phyloP scores from a whole-genome alignment of 139 green algal species.

The Chloropicon primus region DNA sequence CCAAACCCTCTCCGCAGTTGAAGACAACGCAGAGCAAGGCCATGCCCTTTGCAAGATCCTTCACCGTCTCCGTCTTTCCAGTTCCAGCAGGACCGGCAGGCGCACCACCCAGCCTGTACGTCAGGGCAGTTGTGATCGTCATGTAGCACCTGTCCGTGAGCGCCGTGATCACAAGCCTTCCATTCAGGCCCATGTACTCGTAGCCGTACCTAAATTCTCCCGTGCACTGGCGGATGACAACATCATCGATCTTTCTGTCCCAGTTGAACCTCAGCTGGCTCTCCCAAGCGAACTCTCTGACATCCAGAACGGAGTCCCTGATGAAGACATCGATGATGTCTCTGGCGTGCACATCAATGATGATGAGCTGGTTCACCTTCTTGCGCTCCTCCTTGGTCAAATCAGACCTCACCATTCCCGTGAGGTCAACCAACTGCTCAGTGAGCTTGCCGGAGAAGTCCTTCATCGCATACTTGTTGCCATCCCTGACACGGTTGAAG shows the following conservation, averaged over 20 bases:
- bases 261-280: constrained; percentile 71
- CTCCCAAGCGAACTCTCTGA: constrained; percentile 74
- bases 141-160: constrained; percentile 80
- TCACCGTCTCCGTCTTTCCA: constrained; percentile 63
- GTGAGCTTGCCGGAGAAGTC: constrained; percentile 52
- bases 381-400: constrained; percentile 47
- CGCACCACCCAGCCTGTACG: constrained; percentile 57
- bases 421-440: constrained; percentile 56
- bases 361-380: constrained; percentile 78
- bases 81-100: constrained; percentile 63
- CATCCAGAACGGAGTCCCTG: constrained; percentile 62
- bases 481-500: constrained; percentile 46
- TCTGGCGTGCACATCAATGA: constrained; percentile 69
- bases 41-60: constrained; percentile 68
- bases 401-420: constrained; percentile 57
- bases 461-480: constrained; percentile 71
- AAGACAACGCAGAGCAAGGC: constrained; percentile 75
- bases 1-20: constrained; percentile 74
- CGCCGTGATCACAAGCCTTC: constrained; percentile 63
- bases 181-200: constrained; percentile 76
- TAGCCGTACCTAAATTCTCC: constrained; percentile 63
- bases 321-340: constrained; percentile 78
- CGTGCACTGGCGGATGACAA: constrained; percentile 67
- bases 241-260: constrained; percentile 51
- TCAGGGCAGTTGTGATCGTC: constrained; percentile 69